Evolutionary conservation across 331 rosid species (phyloP), one percentile per base, ranked within the genome.

Genomic region (Acacia pycnantha): DNA sequence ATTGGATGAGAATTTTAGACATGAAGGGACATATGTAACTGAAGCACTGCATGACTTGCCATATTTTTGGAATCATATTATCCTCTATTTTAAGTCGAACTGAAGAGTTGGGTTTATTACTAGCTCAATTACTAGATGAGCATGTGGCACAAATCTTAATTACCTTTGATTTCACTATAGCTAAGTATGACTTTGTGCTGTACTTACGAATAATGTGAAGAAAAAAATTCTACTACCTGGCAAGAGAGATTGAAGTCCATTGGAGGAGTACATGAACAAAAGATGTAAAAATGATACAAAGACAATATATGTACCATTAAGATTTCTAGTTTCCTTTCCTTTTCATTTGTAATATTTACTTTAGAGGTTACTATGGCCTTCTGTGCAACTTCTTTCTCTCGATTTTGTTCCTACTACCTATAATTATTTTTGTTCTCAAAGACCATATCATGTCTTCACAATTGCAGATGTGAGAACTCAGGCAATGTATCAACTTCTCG

Each of bases 401-500:
- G 14, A 51, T 27, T 41, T 56, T 35, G 11, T 43, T 12, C 18
- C 41, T 2, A 6, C 67, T 73, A 8, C 79, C 43, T 79, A 69
- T 56, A 27, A 68, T 35, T 46, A 66, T 46, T 79, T 72, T 64
- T 8, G 33, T 15, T 22, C 70, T 35, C 70, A 72, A 14, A 62
- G 70, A 73, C 53, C 46, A 21, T 29, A 8, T 72, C 27, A 15
- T 29, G 27, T 77, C 18, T 73, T 82, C 82, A 41, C 79, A 61
- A 75, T 70, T 84, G 86, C 88, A 94, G 98, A 96, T 64, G 98
- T 96, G 74, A 90, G 93, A 62, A 96, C 98, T 74, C 99, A 96
- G 81, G 98, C 90, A 14, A 92, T 93, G 93, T 96, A 96, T 84
- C 99, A 96, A 81, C 99, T 96, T 87, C 97, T 96, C 67, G 99